phyloP scores from a whole-genome alignment of 2,329 filamentous ascomycete species.

The Fusarium sp. region DNA sequence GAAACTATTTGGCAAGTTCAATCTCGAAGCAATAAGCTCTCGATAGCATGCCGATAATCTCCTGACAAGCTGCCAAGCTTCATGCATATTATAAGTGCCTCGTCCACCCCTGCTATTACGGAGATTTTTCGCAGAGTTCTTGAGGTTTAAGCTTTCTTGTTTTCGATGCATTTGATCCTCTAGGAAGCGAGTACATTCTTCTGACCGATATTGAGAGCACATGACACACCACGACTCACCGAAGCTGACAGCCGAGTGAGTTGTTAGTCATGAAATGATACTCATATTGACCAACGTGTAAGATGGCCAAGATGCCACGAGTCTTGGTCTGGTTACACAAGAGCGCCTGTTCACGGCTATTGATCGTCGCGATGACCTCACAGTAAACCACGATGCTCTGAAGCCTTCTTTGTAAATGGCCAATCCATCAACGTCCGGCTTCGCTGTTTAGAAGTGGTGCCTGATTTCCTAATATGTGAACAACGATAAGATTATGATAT shows the following conservation, averaged over 20 bases:
- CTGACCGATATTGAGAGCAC: neutral
- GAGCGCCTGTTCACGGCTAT: conserved; percentile 1
- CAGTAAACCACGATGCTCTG: neutral
- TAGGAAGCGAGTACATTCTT: neutral
- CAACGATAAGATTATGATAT: neutral
- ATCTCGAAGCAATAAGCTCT: neutral
- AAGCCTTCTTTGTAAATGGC: neutral
- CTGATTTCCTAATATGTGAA: conserved; percentile 4
- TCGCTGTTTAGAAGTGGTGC: neutral
- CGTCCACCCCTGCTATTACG: neutral
- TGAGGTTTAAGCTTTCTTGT: neutral
- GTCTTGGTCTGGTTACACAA: conserved; percentile 35
- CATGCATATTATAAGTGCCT: conserved; percentile 2
- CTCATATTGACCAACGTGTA: conserved; percentile 13
- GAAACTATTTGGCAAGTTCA: too few relatives aligned
- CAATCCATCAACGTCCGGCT: neutral
- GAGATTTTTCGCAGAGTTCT: neutral
- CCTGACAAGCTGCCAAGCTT: neutral
- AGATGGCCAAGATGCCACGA: conserved; percentile 24
- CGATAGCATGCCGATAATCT: too few relatives aligned
- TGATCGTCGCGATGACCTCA: conserved; percentile 2
- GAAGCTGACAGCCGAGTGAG: conserved; percentile 22
- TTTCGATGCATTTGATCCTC: neutral
- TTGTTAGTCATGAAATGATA: conserved; percentile 5
- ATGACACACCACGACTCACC: conserved; percentile 2